These are phyloP conservation scores for Lenzites betulinus DNA, from an alignment of 768 basidiomycete species.

Conservation along the genomic window DNA sequence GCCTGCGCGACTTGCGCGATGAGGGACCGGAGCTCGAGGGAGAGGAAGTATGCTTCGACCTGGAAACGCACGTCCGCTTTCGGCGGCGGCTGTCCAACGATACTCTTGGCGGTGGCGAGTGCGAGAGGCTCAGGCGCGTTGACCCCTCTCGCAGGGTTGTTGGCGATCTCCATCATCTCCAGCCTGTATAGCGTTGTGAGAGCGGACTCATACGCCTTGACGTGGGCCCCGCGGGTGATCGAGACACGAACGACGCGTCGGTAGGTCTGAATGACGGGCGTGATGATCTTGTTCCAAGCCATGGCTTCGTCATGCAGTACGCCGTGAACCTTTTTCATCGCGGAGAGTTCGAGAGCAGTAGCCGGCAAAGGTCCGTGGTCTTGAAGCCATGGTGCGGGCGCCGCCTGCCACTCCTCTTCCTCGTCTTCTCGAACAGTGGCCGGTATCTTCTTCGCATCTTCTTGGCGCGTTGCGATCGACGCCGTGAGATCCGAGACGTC, in stretches of 20 bases:
- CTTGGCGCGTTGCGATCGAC: slow-evolving; percentile 5
- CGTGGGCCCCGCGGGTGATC: slow-evolving; percentile 33
- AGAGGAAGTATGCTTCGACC: slow-evolving; percentile 37
- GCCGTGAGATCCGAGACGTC: slow-evolving; percentile 17
- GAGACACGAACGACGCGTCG: slow-evolving; percentile 28
- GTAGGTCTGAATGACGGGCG: slow-evolving; percentile 28
- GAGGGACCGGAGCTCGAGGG: slow-evolving; percentile 37
- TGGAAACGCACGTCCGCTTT: slow-evolving; percentile 37
- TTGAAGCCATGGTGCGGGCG: slow-evolving; percentile 1
- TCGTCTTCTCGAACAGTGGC: neutral
- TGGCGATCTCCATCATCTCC: slow-evolving; percentile 28
- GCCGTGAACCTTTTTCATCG: slow-evolving; percentile 24
- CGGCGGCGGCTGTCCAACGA: slow-evolving; percentile 39
- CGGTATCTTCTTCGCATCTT: slow-evolving; percentile 19
- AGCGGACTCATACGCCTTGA: slow-evolving; percentile 37
- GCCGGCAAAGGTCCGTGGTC: slow-evolving; percentile 24
- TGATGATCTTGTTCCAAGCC: slow-evolving; percentile 29
- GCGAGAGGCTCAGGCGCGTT: slow-evolving; percentile 32
- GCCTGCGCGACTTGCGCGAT: slow-evolving; percentile 35
- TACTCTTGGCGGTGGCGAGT: slow-evolving; percentile 29
- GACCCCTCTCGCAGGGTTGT: slow-evolving; percentile 22
- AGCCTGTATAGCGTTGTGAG: slow-evolving; percentile 34
- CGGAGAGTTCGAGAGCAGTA: neutral
- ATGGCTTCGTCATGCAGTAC: slow-evolving; percentile 22
- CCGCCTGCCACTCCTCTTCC: neutral